Conservation (phyloP, 2,329 filamentous ascomycete genomes). For the Curvularia spicifera region DNA sequence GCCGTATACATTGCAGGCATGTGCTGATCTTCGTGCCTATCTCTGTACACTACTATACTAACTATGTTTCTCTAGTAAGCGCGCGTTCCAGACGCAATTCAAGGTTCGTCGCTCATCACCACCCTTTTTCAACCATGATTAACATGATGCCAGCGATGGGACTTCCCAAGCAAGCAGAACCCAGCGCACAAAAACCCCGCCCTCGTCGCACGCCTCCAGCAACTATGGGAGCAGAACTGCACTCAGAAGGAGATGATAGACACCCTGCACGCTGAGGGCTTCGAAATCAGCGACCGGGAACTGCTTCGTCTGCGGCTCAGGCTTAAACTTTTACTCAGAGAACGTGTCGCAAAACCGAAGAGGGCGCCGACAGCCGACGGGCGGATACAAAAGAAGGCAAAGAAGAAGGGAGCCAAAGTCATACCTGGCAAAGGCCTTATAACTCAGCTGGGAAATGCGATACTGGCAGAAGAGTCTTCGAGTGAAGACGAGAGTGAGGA, state of each 20-base stretch:
- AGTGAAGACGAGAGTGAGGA: constrained; percentile 27
- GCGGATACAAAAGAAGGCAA: constrained; percentile 23
- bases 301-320: constrained; percentile 72
- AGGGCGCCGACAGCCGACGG: constrained; percentile 44
- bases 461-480: constrained; percentile 31
- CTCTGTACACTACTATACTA: constrained; percentile 8
- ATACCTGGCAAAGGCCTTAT: constrained; percentile 29
- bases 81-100: constrained; percentile 77
- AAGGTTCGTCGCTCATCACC: constrained; percentile 49
- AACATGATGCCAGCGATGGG: constrained; percentile 63
- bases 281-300: constrained; percentile 73
- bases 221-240: constrained; percentile 79
- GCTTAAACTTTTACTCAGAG: constrained; percentile 70
- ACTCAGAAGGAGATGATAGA: constrained; percentile 76
- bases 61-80: constrained; percentile 63
- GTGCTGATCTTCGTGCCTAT: not conserved
- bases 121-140: constrained; percentile 8
- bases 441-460: constrained; percentile 38
- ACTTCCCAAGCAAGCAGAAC: constrained; percentile 76
- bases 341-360: constrained; percentile 59
- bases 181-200: constrained; percentile 72
- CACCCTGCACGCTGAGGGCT: constrained; percentile 74
- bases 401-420: constrained; percentile 23
- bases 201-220: constrained; percentile 72
- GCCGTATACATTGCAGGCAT: constrained; percentile 30